Percentiles rank a stretch among this genome's conserved stretches.
phyloP scores from a whole-genome alignment of 352 stramenopile species.

The Phytopythium vexans region DNA sequence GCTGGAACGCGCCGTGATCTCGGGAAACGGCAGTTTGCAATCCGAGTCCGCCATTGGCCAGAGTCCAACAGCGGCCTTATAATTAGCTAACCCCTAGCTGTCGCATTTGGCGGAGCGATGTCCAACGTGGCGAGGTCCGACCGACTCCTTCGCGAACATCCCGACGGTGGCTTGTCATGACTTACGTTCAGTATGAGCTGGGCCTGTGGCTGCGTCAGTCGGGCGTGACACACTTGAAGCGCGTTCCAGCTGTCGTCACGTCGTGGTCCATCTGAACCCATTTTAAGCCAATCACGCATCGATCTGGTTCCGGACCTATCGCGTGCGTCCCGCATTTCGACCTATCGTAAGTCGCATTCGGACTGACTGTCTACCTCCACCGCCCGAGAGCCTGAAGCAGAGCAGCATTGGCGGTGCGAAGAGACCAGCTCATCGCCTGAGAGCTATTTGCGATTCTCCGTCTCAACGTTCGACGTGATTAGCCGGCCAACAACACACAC shows the following conservation, averaged over 20 bases:
- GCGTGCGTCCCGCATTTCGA: not conserved
- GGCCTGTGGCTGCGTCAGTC: not conserved
- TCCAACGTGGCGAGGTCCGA: not conserved
- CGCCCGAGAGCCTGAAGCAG: no score
- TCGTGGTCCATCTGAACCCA: not conserved
- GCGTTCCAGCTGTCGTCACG: slow-evolving; percentile 1
- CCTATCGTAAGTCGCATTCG: not conserved
- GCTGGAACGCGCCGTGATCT: no score
- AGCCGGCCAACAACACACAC: not conserved
- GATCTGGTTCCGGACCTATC: not conserved
- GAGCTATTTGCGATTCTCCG: slow-evolving; percentile 1
- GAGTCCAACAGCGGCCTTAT: no score
- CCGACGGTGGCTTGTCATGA: not conserved
- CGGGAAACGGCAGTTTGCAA: no score
- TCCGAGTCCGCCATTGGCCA: no score
- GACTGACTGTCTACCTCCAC: not conserved
- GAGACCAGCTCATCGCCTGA: not conserved
- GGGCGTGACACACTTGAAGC: not conserved
- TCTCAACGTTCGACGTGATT: not conserved
- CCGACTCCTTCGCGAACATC: no score
- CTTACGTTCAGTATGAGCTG: not conserved
- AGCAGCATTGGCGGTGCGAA: no score
- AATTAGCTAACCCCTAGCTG: no score
- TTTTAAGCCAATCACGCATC: not conserved
- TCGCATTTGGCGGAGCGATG: no score